phyloP scores from a whole-genome alignment of 495 filamentous ascomycete genomes.

The Ramalina peruviana region DNA sequence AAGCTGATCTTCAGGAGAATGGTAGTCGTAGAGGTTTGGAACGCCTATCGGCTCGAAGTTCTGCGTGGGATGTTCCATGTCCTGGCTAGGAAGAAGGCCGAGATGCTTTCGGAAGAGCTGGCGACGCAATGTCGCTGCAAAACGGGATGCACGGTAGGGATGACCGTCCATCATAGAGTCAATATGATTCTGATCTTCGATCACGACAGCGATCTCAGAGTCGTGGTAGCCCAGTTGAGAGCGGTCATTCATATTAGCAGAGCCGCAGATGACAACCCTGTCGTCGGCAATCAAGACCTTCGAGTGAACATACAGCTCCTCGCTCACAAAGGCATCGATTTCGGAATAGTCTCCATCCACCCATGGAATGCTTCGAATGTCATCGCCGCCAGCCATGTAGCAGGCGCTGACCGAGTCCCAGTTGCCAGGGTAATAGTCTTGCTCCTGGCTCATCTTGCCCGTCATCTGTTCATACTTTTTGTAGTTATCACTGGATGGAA shows the following conservation, averaged over 20 bases:
- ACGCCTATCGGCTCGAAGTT: slow-evolving; percentile 68
- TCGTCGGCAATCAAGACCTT: slow-evolving; percentile 94
- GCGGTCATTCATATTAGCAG: slow-evolving; percentile 89
- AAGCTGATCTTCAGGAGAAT: slow-evolving; percentile 52
- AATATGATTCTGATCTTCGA: slow-evolving; percentile 62
- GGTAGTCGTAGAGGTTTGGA: slow-evolving; percentile 74
- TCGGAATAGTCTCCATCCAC: slow-evolving; percentile 53
- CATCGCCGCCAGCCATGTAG: slow-evolving; percentile 70
- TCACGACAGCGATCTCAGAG: slow-evolving; percentile 67
- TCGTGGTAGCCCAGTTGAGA: slow-evolving; percentile 82
- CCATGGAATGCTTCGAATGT: slow-evolving; percentile 73
- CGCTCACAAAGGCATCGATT: slow-evolving; percentile 77
- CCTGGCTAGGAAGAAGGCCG: slow-evolving; percentile 64
- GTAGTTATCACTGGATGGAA: slow-evolving; percentile 18
- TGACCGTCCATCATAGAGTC: slow-evolving; percentile 57
- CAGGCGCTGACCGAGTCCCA: slow-evolving; percentile 70
- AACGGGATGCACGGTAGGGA: slow-evolving; percentile 58
- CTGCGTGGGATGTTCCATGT: slow-evolving; percentile 41
- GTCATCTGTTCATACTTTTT: slow-evolving; percentile 44
- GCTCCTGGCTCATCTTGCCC: slow-evolving; percentile 18
- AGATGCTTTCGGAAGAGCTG: slow-evolving; percentile 87
- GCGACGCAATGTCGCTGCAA: slow-evolving; percentile 70
- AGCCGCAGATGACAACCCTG: slow-evolving; percentile 74
- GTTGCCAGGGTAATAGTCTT: slow-evolving; percentile 25
- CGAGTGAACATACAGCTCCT: slow-evolving; percentile 88